Conservation (phyloP, 257 asterid species). For the Solanum corneliomulleri region DNA sequence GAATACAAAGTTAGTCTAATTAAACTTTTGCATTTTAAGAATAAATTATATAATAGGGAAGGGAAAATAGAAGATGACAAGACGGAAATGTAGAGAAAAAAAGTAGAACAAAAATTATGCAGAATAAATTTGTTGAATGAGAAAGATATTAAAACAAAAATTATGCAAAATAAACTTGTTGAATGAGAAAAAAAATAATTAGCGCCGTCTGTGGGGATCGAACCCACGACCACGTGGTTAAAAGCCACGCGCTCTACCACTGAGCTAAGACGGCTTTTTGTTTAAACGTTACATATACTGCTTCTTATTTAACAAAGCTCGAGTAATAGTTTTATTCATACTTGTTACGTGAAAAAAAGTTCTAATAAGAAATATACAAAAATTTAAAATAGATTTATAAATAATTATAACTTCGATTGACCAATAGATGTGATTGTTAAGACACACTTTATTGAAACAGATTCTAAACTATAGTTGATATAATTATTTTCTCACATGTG, state of each 20-base stretch:
- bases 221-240: slow-evolving; percentile 99
- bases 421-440: not conserved
- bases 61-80: not conserved
- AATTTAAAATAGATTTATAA: not conserved
- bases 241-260: slow-evolving; percentile 99
- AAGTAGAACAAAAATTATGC: not conserved
- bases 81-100: no score
- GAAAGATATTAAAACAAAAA: not conserved
- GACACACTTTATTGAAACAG: not conserved
- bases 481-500: not conserved
- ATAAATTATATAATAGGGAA: not conserved
- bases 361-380: no score
- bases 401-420: no score
- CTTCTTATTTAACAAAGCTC: accelerated
- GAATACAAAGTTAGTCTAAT: not conserved
- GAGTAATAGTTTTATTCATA: not conserved
- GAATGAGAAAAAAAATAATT: not conserved
- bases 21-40: no score
- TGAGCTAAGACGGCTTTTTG: slow-evolving; percentile 66
- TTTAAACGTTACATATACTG: no score
- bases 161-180: not conserved
- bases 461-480: not conserved
- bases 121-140: not conserved
- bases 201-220: slow-evolving; percentile 92
- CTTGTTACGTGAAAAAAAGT: not conserved